Evolutionary conservation across 106 monocot species (phyloP).

Genomic region (Apostasia ramifera): DNA sequence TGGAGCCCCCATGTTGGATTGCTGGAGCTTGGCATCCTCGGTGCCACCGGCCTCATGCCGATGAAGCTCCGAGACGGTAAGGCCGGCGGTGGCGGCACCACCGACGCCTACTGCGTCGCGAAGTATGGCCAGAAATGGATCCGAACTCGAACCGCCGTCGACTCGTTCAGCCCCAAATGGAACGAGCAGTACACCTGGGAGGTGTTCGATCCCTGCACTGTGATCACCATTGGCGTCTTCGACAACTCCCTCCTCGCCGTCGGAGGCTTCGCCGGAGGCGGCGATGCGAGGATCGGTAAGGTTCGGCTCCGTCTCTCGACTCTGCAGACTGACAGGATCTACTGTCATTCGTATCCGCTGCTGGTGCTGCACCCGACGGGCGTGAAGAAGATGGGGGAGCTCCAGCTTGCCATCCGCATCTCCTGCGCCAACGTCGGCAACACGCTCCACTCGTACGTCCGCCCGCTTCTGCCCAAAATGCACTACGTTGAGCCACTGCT

Average conservation of each 20-base stretch:
- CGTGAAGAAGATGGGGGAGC: slow-evolving; percentile 88
- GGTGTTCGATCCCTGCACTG: slow-evolving; percentile 74
- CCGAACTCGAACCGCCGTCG: slow-evolving; percentile 57
- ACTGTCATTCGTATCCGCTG: slow-evolving; percentile 71
- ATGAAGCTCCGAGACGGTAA: slow-evolving; percentile 56
- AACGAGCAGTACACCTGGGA: slow-evolving; percentile 98
- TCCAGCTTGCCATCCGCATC: slow-evolving; percentile 76
- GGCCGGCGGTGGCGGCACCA: slow-evolving; percentile 30
- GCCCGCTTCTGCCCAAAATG: slow-evolving; percentile 72
- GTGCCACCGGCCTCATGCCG: slow-evolving; percentile 46
- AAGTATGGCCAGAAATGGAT: slow-evolving; percentile 89
- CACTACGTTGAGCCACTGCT: slow-evolving; percentile 60
- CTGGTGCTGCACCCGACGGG: slow-evolving; percentile 62
- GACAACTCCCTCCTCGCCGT: slow-evolving; percentile 56
- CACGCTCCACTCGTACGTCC: slow-evolving; percentile 52
- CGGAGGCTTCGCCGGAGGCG: background rate
- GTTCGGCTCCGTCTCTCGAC: slow-evolving; percentile 74
- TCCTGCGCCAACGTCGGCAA: slow-evolving; percentile 38
- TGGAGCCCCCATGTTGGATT: slow-evolving; percentile 61
- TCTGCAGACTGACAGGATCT: slow-evolving; percentile 53
- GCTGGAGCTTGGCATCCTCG: slow-evolving; percentile 61
- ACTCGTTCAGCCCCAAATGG: slow-evolving; percentile 47
- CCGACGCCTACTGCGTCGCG: slow-evolving; percentile 74
- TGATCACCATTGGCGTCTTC: slow-evolving; percentile 71
- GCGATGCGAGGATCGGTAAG: slow-evolving; percentile 55